These are phyloP conservation scores for Alternaria angustiovoidea DNA, from an alignment of 2,329 filamentous ascomycete species.

Conservation along the genomic window DNA sequence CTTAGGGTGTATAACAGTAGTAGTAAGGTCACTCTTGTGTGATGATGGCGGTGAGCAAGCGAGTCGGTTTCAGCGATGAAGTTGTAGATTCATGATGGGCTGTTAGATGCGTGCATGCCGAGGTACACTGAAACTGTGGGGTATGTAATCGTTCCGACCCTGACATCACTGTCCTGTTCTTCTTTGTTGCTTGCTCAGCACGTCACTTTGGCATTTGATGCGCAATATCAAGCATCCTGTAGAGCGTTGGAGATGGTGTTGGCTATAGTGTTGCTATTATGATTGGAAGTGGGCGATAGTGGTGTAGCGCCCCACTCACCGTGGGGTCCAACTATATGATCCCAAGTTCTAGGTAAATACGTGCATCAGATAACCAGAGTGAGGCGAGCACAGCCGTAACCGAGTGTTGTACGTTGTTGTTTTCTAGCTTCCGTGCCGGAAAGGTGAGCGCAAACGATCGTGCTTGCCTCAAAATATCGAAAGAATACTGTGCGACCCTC, in stretches of 20 bases:
- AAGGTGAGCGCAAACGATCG: slow-evolving; percentile 8
- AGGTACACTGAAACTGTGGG: slow-evolving; percentile 3
- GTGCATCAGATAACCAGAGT: not conserved
- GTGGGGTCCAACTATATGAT: not conserved
- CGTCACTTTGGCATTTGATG: not conserved
- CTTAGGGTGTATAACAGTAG: not conserved
- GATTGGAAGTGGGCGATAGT: not conserved
- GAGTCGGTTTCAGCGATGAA: not conserved
- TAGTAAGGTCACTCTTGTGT: not conserved
- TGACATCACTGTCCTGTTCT: not conserved
- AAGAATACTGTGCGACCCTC: not conserved
- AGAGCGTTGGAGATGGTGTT: not conserved
- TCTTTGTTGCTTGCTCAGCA: not conserved
- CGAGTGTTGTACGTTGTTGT: not conserved
- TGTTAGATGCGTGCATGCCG: slow-evolving; percentile 6
- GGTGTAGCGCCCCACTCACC: not conserved
- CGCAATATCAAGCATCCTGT: not conserved
- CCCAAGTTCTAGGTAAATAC: not conserved
- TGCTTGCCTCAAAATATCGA: not conserved
- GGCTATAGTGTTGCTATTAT: not conserved
- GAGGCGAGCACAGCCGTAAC: slow-evolving; percentile 6
- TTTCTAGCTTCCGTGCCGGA: slow-evolving; percentile 30
- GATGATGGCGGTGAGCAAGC: not conserved
- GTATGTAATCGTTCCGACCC: not conserved
- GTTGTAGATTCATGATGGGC: not conserved